Conservation (phyloP, 345 rosid genomes). For the Excoecaria agallocha region DNA sequence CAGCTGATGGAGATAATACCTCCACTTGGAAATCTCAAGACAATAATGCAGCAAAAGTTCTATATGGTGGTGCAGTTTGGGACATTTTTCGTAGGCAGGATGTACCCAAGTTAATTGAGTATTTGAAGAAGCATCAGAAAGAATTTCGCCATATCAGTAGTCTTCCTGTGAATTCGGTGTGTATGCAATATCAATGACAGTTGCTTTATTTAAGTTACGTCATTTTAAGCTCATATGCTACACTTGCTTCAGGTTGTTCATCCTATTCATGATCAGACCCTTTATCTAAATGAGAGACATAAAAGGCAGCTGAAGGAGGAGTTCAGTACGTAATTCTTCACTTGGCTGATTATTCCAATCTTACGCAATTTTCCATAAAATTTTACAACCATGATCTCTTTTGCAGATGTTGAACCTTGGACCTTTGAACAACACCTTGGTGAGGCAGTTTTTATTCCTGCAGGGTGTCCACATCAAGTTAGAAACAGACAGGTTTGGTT, state of each 20-base stretch:
- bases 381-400: slow-evolving; percentile 2
- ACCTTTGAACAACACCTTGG: slow-evolving; percentile 58
- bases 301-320: slow-evolving; percentile 59
- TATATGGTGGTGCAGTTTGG: slow-evolving; percentile 55
- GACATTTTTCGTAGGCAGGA: slow-evolving; percentile 61
- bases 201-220: not conserved
- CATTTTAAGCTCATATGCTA: slow-evolving; percentile 13
- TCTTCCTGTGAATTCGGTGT: slow-evolving; percentile 43
- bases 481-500: slow-evolving; percentile 50
- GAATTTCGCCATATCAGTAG: slow-evolving; percentile 38
- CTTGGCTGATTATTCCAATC: not conserved
- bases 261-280: slow-evolving; percentile 59
- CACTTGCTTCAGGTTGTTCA: slow-evolving; percentile 44
- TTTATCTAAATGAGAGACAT: slow-evolving; percentile 49
- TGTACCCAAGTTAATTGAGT: slow-evolving; percentile 48
- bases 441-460: slow-evolving; percentile 60
- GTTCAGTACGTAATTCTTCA: slow-evolving; percentile 37
- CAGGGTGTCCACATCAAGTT: slow-evolving; percentile 67
- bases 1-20: not conserved
- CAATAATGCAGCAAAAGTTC: slow-evolving; percentile 12
- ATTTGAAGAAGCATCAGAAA: slow-evolving; percentile 38
- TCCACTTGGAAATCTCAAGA: slow-evolving; percentile 15
- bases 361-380: not conserved
- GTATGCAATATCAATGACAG: slow-evolving; percentile 21
- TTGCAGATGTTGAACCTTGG: slow-evolving; percentile 61